A percentile compares a stretch with the other conserved stretches of the same genome.
phyloP scores from a whole-genome alignment of 2,329 filamentous ascomycete species.

The Sclerotinia glacialis region DNA sequence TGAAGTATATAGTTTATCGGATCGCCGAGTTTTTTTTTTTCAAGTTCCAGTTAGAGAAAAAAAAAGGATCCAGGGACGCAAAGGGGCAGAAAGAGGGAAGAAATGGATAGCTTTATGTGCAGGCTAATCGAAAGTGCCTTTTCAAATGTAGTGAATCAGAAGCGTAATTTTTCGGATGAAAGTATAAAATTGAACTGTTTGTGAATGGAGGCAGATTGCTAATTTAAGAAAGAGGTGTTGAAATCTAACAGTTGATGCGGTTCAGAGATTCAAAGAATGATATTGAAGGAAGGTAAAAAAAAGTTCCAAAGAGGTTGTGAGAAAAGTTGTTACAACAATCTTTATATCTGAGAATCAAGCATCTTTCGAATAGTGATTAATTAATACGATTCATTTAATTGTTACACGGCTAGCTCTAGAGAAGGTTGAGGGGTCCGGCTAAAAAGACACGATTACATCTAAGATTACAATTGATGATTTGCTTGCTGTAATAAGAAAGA shows the following conservation, averaged over 20 bases:
- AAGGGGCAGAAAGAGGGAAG: neutral
- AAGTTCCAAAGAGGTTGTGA: neutral
- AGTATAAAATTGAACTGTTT: neutral
- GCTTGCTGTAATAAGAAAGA: no score
- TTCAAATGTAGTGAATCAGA: neutral
- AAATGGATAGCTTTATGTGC: neutral
- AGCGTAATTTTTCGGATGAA: fast-evolving
- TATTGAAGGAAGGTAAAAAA: neutral
- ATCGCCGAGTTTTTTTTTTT: neutral
- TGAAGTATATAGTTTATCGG: neutral
- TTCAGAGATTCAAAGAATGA: neutral
- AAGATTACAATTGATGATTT: no score
- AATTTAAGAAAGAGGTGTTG: neutral
- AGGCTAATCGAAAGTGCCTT: neutral
- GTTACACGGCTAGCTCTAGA: no score
- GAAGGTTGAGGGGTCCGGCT: no score
- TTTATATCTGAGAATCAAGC: no score
- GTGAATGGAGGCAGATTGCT: neutral
- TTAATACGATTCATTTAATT: no score
- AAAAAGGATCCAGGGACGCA: neutral
- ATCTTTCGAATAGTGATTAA: no score
- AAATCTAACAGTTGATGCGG: neutral
- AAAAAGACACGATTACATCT: no score
- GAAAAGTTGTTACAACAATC: neutral
- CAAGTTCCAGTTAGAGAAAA: neutral